Percentiles rank a stretch among this genome's conserved stretches.
Conservation (phyloP, 495 filamentous ascomycete genomes). For the Xylaria grammica region DNA sequence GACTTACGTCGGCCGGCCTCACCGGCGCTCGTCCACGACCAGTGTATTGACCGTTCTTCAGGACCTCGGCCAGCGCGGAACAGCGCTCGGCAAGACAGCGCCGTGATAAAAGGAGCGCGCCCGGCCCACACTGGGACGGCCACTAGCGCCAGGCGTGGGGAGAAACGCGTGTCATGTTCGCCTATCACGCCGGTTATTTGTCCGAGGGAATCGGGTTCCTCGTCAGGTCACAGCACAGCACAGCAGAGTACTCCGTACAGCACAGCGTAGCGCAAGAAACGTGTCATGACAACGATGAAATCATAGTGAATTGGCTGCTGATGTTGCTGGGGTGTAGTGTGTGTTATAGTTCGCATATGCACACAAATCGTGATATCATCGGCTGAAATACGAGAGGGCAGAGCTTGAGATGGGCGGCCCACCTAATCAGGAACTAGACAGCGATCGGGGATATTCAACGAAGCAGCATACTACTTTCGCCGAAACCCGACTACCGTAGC, state of each 20-base stretch:
- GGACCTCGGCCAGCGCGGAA: background rate
- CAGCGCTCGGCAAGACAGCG: background rate
- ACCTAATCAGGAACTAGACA: background rate
- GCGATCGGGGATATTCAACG: too few species aligned
- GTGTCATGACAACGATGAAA: background rate
- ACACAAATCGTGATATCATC: background rate
- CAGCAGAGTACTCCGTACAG: too few species aligned
- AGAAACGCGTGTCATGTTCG: conserved; percentile 1
- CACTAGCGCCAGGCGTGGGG: background rate
- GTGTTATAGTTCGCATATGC: background rate
- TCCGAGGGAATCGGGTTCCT: background rate
- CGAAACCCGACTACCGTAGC: background rate
- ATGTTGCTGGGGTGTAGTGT: too few species aligned
- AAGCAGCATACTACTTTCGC: background rate
- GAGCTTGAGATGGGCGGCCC: background rate
- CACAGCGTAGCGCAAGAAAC: background rate
- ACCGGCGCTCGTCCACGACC: background rate
- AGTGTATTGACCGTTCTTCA: background rate
- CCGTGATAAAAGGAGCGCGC: background rate
- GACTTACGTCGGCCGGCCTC: background rate
- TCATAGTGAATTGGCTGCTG: background rate
- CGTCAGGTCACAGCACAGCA: too few species aligned
- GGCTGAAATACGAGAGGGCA: background rate
- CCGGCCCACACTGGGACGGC: background rate
- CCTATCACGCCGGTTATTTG: background rate